Conservation (phyloP, 192 early-diverging fungal species). For the Coemansia sp. region DNA sequence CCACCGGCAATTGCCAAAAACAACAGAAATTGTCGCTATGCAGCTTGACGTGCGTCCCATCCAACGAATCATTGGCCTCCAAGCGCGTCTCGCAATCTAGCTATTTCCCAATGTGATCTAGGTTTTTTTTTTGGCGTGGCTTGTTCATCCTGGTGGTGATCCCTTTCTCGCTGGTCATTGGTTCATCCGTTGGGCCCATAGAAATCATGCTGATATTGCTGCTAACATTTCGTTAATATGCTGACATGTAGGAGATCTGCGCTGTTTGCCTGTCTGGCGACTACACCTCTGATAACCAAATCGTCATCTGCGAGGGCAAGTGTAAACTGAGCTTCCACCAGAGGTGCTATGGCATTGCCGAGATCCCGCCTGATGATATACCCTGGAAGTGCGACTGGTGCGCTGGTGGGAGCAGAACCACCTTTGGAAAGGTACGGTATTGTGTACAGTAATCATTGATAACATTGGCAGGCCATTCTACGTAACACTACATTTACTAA, state of each 20-base stretch:
- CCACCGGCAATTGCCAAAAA: neutral
- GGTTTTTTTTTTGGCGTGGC: neutral
- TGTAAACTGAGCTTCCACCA: conserved; percentile 42
- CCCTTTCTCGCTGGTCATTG: neutral
- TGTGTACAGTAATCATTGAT: neutral
- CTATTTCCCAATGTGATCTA: neutral
- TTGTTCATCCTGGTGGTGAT: neutral
- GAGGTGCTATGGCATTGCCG: conserved; percentile 44
- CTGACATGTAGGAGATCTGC: conserved; percentile 41
- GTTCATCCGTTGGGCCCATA: neutral
- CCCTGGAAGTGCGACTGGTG: conserved; percentile 57
- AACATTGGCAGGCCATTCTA: neutral
- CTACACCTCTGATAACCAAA: conserved; percentile 31
- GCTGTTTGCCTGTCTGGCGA: conserved; percentile 45
- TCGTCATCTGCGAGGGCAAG: conserved; percentile 55
- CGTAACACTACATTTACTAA: neutral
- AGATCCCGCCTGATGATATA: conserved; percentile 48
- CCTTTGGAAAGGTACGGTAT: conserved; percentile 29
- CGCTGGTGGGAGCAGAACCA: conserved; percentile 9
- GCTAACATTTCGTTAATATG: neutral
- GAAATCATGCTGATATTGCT: neutral
- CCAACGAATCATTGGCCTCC: neutral
- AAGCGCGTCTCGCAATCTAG: neutral
- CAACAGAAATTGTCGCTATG: neutral
- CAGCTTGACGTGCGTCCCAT: neutral